Conservation (phyloP, 148 eudicot species). For the Rhododendron vialii region DNA sequence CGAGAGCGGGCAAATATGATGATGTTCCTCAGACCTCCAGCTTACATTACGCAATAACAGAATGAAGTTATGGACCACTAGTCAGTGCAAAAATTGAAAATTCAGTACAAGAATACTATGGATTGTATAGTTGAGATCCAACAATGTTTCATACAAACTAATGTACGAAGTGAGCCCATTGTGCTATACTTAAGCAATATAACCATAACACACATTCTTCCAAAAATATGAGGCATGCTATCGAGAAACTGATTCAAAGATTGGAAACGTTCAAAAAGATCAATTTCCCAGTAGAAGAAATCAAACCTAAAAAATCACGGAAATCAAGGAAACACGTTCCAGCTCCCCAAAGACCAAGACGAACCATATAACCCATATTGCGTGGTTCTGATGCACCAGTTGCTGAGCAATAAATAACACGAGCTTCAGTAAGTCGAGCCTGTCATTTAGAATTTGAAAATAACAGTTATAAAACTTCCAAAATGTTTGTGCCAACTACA, state of each 20-base stretch:
- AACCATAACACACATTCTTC: not conserved
- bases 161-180: not conserved
- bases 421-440: conserved; percentile 94
- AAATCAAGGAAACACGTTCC: conserved; percentile 80
- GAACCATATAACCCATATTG: conserved; percentile 97
- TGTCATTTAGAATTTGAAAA: conserved; percentile 29
- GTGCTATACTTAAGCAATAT: not conserved
- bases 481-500: not conserved
- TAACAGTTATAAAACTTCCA: conserved; percentile 16
- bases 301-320: conserved; percentile 77
- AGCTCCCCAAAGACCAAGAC: conserved; percentile 98
- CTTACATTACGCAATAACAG: not conserved
- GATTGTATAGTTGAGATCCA: not conserved
- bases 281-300: not conserved
- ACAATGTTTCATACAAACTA: not conserved
- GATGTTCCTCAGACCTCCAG: not conserved
- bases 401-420: conserved; percentile 94
- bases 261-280: not conserved
- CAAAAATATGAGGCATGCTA: not conserved
- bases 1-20: not conserved
- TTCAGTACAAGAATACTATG: not conserved
- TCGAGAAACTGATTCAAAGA: not conserved
- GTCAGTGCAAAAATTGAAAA: not conserved
- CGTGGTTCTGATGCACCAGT: conserved; percentile 99
- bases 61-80: not conserved